Percentiles rank a stretch among this genome's conserved stretches.
phyloP scores from a whole-genome alignment of 345 rosid species.

The Aquilaria yunnanensis region DNA sequence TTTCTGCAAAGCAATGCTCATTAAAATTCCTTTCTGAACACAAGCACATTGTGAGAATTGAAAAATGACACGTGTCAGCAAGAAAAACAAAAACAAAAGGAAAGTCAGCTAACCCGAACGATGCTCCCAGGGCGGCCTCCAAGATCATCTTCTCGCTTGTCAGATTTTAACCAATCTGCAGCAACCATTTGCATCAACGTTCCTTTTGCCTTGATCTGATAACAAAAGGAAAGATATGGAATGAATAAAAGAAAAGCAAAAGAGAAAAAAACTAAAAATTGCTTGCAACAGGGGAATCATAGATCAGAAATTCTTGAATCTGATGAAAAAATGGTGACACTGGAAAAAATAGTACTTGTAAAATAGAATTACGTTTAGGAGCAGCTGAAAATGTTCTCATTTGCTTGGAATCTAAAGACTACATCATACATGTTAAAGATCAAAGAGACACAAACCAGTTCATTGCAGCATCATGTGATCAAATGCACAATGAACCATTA shows the following conservation, averaged over 20 bases:
- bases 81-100: not conserved
- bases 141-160: slow-evolving; percentile 89
- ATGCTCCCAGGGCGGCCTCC: slow-evolving; percentile 85
- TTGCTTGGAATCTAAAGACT: not conserved
- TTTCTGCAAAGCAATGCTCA: slow-evolving; percentile 46
- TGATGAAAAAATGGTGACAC: not conserved
- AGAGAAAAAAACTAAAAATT: slow-evolving; percentile 1
- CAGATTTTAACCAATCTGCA: slow-evolving; percentile 91
- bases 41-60: slow-evolving; percentile 2
- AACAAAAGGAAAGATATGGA: slow-evolving; percentile 2
- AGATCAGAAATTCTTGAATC: not conserved
- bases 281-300: not conserved
- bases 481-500: slow-evolving; percentile 4
- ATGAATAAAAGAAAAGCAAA: not conserved
- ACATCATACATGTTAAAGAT: not conserved
- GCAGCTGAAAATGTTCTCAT: not conserved
- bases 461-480: slow-evolving; percentile 1
- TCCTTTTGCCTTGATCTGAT: slow-evolving; percentile 81
- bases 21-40: slow-evolving; percentile 7
- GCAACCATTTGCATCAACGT: slow-evolving; percentile 92
- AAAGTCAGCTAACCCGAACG: slow-evolving; percentile 54
- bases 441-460: not conserved
- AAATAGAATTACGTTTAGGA: not conserved
- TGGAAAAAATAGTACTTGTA: too few species aligned
- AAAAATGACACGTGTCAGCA: not conserved